Conservation (phyloP, 768 basidiomycete genomes). For the Macrolepiota albuminosa region DNA sequence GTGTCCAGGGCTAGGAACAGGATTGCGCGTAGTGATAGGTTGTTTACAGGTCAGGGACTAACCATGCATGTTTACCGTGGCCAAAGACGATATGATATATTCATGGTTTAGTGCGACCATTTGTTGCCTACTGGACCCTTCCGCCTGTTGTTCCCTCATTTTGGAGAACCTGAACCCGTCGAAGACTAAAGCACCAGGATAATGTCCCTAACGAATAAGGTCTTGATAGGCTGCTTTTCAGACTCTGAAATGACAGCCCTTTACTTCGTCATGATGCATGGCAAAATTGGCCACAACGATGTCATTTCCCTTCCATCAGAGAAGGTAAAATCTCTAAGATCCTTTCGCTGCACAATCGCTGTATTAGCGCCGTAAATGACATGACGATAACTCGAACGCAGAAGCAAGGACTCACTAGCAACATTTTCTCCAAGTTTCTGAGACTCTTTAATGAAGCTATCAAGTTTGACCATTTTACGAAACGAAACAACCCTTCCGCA, state of each 20-base stretch:
- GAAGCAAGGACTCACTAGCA: conserved; percentile 18
- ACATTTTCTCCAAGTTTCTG: conserved; percentile 23
- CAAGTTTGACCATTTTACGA: conserved; percentile 37
- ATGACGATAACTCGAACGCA: not conserved
- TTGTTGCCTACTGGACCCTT: conserved; percentile 14
- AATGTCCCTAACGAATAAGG: conserved; percentile 7
- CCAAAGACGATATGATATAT: conserved; percentile 6
- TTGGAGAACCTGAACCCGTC: conserved; percentile 34
- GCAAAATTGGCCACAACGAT: conserved; percentile 8
- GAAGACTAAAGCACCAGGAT: conserved; percentile 23
- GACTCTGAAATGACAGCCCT: not conserved
- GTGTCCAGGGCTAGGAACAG: conserved; percentile 28
- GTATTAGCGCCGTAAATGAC: not conserved
- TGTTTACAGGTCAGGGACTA: not conserved
- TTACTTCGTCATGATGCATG: conserved; percentile 11
- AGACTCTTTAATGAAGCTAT: conserved; percentile 42
- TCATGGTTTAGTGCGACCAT: conserved; percentile 8
- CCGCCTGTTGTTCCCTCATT: conserved; percentile 19
- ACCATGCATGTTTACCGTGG: conserved; percentile 10
- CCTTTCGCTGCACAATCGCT: conserved; percentile 18
- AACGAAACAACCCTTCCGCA: conserved; percentile 33
- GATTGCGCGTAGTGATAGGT: not conserved
- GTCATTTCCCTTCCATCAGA: conserved; percentile 23
- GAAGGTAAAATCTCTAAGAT: conserved; percentile 19
- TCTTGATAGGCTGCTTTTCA: not conserved